phyloP scores from a whole-genome alignment of 2,329 filamentous ascomycete genomes.

The Arthrobotrys sinensis region DNA sequence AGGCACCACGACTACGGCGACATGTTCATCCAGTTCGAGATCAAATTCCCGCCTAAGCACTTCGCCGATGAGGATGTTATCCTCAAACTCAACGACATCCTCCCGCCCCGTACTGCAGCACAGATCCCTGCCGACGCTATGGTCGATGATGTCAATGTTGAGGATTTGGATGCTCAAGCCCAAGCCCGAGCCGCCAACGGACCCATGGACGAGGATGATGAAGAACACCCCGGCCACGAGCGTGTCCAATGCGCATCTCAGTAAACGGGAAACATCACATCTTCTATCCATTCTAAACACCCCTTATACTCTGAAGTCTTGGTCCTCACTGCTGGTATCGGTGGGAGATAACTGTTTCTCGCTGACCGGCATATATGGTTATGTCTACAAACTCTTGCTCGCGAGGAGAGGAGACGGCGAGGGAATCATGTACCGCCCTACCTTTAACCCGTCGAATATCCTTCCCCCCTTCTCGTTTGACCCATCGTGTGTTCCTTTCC shows the following conservation, averaged over 20 bases:
- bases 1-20: conserved; percentile 96
- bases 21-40: conserved; percentile 95
- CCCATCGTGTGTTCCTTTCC: conserved; percentile 26
- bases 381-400: conserved; percentile 18
- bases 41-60: conserved; percentile 92
- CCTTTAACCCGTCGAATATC: neutral
- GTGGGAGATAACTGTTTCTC: neutral
- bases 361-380: conserved; percentile 9
- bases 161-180: conserved; percentile 83
- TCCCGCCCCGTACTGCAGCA: conserved; percentile 78
- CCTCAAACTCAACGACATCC: conserved; percentile 83
- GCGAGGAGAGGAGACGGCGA: conserved; percentile 1
- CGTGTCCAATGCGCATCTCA: conserved; percentile 89
- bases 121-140: conserved; percentile 84
- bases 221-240: conserved; percentile 79
- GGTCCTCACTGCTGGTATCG: conserved; percentile 1
- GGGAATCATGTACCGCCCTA: conserved; percentile 10
- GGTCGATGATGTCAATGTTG: conserved; percentile 85
- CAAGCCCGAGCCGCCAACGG: conserved; percentile 78
- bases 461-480: neutral
- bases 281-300: neutral
- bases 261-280: conserved; percentile 71
- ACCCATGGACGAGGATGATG: conserved; percentile 83
- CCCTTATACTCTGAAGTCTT: neutral
- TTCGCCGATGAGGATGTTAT: conserved; percentile 79